phyloP scores from a whole-genome alignment of 441 rosid genomes.

The Euphorbia celastroides region DNA sequence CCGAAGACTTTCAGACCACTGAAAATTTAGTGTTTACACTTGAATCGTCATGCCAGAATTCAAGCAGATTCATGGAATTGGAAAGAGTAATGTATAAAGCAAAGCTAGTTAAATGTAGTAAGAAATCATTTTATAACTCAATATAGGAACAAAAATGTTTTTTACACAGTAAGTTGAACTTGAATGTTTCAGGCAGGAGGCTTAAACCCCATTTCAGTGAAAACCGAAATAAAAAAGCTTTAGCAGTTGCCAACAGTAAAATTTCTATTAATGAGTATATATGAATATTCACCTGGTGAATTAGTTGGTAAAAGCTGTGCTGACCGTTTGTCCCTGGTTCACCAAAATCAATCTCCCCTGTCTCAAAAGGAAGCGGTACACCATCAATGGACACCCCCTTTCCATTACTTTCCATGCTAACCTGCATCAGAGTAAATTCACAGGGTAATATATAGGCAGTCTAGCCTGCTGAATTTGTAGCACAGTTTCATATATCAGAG shows the following conservation, averaged over 20 bases:
- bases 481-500: background rate
- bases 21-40: background rate
- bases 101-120: background rate
- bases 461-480: slow-evolving; percentile 4
- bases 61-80: background rate
- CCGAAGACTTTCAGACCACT: background rate
- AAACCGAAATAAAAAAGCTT: background rate
- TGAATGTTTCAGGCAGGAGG: background rate
- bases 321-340: slow-evolving; percentile 99
- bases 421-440: slow-evolving; percentile 38
- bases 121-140: background rate
- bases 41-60: background rate
- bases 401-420: slow-evolving; percentile 99
- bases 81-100: background rate
- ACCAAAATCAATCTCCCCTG: slow-evolving; percentile 98
- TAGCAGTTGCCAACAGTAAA: too few relatives aligned
- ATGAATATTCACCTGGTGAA: slow-evolving; percentile 99
- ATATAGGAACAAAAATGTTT: background rate
- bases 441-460: slow-evolving; percentile 7
- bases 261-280: too few relatives aligned
- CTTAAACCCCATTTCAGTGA: background rate
- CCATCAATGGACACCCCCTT: slow-evolving; percentile 98
- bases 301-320: slow-evolving; percentile 97
- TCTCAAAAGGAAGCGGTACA: slow-evolving; percentile 65
- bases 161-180: background rate